These are phyloP conservation scores for Candida parachauliodes DNA, from an alignment of 805 yeast genomes.

Conservation along the genomic window DNA sequence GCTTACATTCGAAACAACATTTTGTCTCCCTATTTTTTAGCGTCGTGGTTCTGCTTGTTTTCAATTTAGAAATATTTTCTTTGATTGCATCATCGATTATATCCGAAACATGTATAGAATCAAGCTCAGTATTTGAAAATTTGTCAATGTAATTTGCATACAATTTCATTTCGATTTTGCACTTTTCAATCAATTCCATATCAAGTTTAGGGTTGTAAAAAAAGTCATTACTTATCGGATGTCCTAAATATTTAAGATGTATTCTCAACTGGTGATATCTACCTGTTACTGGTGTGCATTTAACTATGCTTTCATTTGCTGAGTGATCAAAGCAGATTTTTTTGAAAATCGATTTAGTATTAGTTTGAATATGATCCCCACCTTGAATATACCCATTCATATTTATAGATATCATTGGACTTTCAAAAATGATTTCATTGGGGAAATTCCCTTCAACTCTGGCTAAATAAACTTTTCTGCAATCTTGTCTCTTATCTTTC, in stretches of 20 bases:
- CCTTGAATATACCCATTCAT: constrained; percentile 32
- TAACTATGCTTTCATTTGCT: constrained; percentile 40
- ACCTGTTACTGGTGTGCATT: constrained; percentile 50
- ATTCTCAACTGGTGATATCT: constrained; percentile 57
- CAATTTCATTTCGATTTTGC: constrained; percentile 20
- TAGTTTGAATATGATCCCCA: constrained; percentile 20
- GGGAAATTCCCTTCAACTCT: constrained; percentile 43
- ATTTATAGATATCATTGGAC: constrained; percentile 39
- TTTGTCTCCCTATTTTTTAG: neutral
- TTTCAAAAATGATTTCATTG: constrained; percentile 20
- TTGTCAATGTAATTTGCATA: constrained; percentile 17
- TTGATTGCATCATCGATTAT: neutral
- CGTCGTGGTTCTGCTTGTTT: neutral
- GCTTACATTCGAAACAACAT: constrained; percentile 7
- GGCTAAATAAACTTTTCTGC: constrained; percentile 45
- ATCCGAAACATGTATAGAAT: constrained; percentile 8
- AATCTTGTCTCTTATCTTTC: constrained; percentile 20
- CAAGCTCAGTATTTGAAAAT: constrained; percentile 11
- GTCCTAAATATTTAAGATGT: constrained; percentile 58
- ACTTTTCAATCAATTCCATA: constrained; percentile 13
- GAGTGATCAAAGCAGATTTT: constrained; percentile 24
- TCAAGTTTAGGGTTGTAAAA: constrained; percentile 22
- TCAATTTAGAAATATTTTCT: neutral
- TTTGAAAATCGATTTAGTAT: constrained; percentile 32
- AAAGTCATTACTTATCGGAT: constrained; percentile 82